These are phyloP conservation scores for Stenogyne calaminthoides DNA, from an alignment of 305 asterid species.

Conservation along the genomic window DNA sequence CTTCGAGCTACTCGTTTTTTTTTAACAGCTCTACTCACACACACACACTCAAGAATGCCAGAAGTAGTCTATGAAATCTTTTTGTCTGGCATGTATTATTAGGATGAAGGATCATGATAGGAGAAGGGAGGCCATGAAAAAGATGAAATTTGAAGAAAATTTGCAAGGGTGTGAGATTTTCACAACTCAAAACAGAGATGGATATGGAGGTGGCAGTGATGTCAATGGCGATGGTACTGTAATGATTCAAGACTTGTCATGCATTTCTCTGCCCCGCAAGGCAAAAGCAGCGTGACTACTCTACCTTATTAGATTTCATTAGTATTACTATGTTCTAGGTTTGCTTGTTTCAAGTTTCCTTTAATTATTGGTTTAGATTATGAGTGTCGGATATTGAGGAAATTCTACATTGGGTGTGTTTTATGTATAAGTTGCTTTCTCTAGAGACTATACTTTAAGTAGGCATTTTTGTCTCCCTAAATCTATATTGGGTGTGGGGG, in stretches of 20 bases:
- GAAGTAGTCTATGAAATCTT: slow-evolving; percentile 16
- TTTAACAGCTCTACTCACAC: not conserved
- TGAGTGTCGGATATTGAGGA: not conserved
- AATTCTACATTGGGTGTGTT: not conserved
- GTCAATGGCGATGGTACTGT: slow-evolving; percentile 2
- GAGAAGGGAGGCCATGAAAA: slow-evolving; percentile 38
- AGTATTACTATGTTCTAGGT: not conserved
- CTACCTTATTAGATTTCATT: not conserved
- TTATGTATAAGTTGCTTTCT: not conserved
- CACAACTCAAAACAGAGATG: not conserved
- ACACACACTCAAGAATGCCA: slow-evolving; percentile 9
- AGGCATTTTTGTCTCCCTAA: not conserved
- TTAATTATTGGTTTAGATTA: slow-evolving; percentile 7
- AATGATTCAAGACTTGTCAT: slow-evolving; percentile 14
- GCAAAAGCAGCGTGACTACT: slow-evolving; percentile 40
- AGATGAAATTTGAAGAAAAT: slow-evolving; percentile 26
- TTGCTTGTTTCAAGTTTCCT: slow-evolving; percentile 2
- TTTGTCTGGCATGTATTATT: slow-evolving; percentile 20
- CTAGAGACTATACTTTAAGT: not conserved
- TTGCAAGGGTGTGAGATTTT: slow-evolving; percentile 14
- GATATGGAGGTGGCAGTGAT: slow-evolving; percentile 13
- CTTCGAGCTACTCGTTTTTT: no score
- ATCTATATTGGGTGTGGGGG: not conserved
- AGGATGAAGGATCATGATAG: slow-evolving; percentile 40
- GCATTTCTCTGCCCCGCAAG: slow-evolving; percentile 27